Evolutionary conservation across 345 rosid species (phyloP), one percentile per base, ranked within the genome.

Genomic region (Melaleuca quinquenervia): DNA sequence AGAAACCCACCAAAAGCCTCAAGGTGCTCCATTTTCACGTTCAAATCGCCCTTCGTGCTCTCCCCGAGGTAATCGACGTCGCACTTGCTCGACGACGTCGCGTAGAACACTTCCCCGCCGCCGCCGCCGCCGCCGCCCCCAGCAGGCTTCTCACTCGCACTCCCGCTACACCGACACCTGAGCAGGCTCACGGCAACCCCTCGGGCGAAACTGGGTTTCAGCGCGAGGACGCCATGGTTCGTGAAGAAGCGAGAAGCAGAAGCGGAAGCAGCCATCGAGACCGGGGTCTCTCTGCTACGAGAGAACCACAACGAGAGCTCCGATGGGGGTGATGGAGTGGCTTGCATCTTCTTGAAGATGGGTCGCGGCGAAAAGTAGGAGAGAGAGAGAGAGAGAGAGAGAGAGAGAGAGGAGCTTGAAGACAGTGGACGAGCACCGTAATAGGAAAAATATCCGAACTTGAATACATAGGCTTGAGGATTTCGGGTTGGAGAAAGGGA

Each of bases 1-100:
- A 2, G 21, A 54, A 27, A 84, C 64, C 26, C 90, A 93, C 96
- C 96, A 49, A 92, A 90, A 86, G 93, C 87, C 83, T 92, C 90
- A 62, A 94, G 96, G 50, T 88, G 95, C 84, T 95, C 94, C 50
- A 89, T 54, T 64, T 95, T 95, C 88, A 95, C 93, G 91, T 95
- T 96, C 92, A 97, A 93, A 91, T 97, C 99, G 58, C 99, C 98
- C 87, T 91, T 97, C 62, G 99, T 96, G 89, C 98, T 96, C 92
- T 96, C 91, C 41, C 99, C 99, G 82, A 97, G 89, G 90, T 97
- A 97, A 90, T 97, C 99, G n/a, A 97, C 92, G 56, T 94, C 96
- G 84, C 32, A 88, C 84, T 91, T 92, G 58, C 90, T 88, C 52
- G 98, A 91, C 41, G 95, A 90, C 7, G 96, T 96, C 78, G 96